Conservation (phyloP, 78 protist species). For the Chrysochromulina tobinii region DNA sequence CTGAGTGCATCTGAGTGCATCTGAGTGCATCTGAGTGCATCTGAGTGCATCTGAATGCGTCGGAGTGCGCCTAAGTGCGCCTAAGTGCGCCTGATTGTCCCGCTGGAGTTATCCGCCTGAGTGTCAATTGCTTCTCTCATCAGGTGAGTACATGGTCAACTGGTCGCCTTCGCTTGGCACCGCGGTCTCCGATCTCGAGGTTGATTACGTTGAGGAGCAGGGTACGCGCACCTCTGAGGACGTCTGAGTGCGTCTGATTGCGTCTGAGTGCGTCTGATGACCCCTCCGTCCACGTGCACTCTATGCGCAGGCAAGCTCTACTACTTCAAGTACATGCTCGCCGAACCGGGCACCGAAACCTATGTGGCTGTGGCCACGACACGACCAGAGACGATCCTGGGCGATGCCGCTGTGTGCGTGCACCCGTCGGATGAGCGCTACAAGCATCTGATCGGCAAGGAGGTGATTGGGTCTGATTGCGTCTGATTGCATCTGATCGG, state of each 20-base stretch:
- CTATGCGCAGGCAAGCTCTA: background rate
- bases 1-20: no score
- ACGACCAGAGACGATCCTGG: slow-evolving; percentile 93
- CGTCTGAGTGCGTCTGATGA: no score
- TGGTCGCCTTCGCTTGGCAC: slow-evolving; percentile 84
- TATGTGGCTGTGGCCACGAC: slow-evolving; percentile 87
- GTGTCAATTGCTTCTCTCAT: no score
- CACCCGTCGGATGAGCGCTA: slow-evolving; percentile 88
- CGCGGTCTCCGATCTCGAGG: slow-evolving; percentile 83
- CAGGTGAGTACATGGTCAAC: slow-evolving; percentile 75
- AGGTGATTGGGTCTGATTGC: no score
- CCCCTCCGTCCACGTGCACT: background rate
- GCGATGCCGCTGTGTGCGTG: slow-evolving; percentile 89
- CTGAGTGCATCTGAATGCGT: no score
- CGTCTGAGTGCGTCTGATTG: no score
- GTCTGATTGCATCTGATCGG: no score
- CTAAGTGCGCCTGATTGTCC: no score
- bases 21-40: no score
- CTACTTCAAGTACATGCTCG: background rate
- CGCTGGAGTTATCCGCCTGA: no score
- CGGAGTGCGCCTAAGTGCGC: no score
- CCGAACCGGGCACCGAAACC: slow-evolving; percentile 37
- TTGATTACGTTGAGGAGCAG: slow-evolving; percentile 38
- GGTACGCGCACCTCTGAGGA: background rate
- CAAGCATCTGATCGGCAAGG: slow-evolving; percentile 75